Percentiles rank a stretch among this genome's conserved stretches.
These are phyloP conservation scores for Neurospora sp. DNA, from an alignment of 495 filamentous ascomycete genomes.

Conservation along the genomic window DNA sequence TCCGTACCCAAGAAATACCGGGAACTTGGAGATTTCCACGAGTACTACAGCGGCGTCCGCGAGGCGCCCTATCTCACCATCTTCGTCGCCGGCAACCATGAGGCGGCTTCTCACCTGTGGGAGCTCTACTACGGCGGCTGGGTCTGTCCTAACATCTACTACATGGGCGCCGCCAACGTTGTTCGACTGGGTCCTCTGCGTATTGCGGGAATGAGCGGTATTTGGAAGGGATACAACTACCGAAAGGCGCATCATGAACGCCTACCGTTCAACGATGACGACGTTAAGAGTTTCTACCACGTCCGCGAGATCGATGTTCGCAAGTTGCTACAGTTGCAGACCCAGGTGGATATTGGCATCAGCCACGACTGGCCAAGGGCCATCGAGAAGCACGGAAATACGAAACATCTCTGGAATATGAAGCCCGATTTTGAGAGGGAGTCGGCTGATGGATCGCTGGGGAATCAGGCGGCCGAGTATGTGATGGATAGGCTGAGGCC, in stretches of 20 bases:
- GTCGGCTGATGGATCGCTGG: conserved; percentile 59
- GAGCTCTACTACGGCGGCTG: conserved; percentile 95
- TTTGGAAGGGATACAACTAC: conserved; percentile 85
- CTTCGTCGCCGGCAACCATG: conserved; percentile 91
- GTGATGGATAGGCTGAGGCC: conserved; percentile 75
- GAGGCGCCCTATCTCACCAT: conserved; percentile 79
- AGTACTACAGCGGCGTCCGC: conserved; percentile 75
- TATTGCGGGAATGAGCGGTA: conserved; percentile 85
- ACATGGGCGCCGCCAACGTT: conserved; percentile 84
- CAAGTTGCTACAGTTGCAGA: conserved; percentile 75
- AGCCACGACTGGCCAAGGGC: conserved; percentile 92
- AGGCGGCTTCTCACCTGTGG: conserved; percentile 75
- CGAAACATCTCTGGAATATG: conserved; percentile 46
- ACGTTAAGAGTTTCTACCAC: conserved; percentile 75
- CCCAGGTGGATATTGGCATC: conserved; percentile 78
- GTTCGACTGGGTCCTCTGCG: conserved; percentile 71
- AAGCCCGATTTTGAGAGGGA: conserved; percentile 70
- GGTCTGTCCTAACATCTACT: conserved; percentile 96
- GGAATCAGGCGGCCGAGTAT: conserved; percentile 64
- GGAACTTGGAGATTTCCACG: conserved; percentile 76
- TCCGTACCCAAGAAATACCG: conserved; percentile 78
- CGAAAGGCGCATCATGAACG: conserved; percentile 70
- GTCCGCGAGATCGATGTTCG: conserved; percentile 81
- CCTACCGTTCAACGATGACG: conserved; percentile 67
- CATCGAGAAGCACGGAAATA: conserved; percentile 66